Conservation (phyloP, 2,329 filamentous ascomycete species). For the Calycina marina region DNA sequence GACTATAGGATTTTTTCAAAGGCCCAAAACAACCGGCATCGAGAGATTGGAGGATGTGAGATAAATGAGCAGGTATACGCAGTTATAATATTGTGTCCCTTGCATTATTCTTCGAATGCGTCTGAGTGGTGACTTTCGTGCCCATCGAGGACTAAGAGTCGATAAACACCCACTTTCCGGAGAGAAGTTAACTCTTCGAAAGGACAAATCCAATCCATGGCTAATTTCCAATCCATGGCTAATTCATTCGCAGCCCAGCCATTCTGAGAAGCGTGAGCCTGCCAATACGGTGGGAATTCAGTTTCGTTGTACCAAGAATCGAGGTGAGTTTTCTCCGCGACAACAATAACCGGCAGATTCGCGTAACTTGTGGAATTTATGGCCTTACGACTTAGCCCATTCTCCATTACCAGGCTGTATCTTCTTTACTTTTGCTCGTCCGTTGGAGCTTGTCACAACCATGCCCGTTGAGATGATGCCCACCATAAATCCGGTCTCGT, state of each 20-base stretch:
- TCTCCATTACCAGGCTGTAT: slow-evolving; percentile 11
- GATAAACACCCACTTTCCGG: slow-evolving; percentile 12
- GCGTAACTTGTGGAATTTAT: background rate
- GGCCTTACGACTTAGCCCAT: background rate
- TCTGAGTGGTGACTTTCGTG: slow-evolving; percentile 21
- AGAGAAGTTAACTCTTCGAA: slow-evolving; percentile 19
- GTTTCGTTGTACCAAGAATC: background rate
- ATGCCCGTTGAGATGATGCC: slow-evolving; percentile 1
- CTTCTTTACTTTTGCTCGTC: slow-evolving; percentile 3
- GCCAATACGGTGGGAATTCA: background rate
- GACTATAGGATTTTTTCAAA: slow-evolving; percentile 19
- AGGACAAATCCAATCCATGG: slow-evolving; percentile 23
- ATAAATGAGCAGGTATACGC: slow-evolving; percentile 22
- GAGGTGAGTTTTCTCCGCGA: background rate
- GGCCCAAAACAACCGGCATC: slow-evolving; percentile 22
- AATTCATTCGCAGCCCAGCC: background rate
- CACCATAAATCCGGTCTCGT: slow-evolving; percentile 5
- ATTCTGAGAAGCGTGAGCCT: background rate
- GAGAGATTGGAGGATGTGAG: slow-evolving; percentile 24
- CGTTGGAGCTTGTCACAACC: slow-evolving; percentile 6
- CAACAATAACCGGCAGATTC: background rate
- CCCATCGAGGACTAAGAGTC: slow-evolving; percentile 24
- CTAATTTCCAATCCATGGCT: background rate
- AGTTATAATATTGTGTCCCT: slow-evolving; percentile 22
- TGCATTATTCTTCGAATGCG: slow-evolving; percentile 21